Conservation (phyloP, 2,329 filamentous ascomycete genomes). For the Stemphylium lycopersici region DNA sequence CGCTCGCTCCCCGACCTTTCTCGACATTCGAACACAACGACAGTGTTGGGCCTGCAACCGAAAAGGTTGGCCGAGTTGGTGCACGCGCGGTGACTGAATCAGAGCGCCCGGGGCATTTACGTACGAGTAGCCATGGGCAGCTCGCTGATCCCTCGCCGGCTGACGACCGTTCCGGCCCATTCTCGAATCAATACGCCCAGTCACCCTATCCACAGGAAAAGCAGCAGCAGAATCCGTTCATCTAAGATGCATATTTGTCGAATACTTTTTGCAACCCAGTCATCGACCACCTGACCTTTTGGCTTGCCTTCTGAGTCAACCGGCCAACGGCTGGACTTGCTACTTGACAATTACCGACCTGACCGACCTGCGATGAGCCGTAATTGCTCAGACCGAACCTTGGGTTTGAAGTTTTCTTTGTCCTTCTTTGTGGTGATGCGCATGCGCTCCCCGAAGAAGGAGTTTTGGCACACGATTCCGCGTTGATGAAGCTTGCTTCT, state of each 20-base stretch:
- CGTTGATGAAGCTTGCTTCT: constrained; percentile 49
- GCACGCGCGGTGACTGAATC: constrained; percentile 52
- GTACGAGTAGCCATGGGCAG: constrained; percentile 54
- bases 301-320: constrained; percentile 53
- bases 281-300: constrained; percentile 54
- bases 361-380: constrained; percentile 47
- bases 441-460: constrained; percentile 44
- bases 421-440: constrained; percentile 38
- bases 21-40: constrained; percentile 49
- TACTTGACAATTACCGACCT: constrained; percentile 21
- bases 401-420: constrained; percentile 46
- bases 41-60: constrained; percentile 35
- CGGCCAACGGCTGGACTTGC: constrained; percentile 19
- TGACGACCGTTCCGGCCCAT: constrained; percentile 45
- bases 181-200: constrained; percentile 31
- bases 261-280: background rate
- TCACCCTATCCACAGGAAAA: constrained; percentile 28
- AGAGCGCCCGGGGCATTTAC: constrained; percentile 52
- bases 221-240: constrained; percentile 48
- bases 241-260: constrained; percentile 42
- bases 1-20: constrained; percentile 52
- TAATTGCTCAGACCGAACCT: constrained; percentile 53
- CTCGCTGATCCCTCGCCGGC: constrained; percentile 52
- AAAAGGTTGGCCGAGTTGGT: constrained; percentile 53
- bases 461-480: constrained; percentile 34